Conservation (phyloP, 331 rosid genomes). For the Prunus yedoensis region DNA sequence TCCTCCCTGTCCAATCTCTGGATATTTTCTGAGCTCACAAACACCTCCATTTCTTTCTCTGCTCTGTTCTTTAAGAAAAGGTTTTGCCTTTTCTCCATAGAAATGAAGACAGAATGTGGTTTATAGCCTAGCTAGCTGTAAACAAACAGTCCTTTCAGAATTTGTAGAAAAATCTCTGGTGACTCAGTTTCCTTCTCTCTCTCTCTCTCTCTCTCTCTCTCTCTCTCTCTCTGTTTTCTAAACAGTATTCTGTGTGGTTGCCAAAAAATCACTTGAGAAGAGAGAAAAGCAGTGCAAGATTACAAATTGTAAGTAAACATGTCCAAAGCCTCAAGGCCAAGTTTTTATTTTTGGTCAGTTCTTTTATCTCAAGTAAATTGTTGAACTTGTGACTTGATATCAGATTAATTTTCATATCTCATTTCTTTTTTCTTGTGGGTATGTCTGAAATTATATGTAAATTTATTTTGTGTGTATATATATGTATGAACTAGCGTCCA, state of each 20-base stretch:
- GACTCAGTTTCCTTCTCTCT: neutral
- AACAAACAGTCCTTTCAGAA: neutral
- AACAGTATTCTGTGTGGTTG: neutral
- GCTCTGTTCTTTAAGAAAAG: conserved; percentile 5
- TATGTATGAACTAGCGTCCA: no score
- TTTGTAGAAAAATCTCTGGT: neutral
- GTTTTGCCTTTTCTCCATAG: neutral
- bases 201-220: no score
- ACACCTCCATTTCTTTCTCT: conserved; percentile 10
- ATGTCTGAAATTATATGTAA: neutral
- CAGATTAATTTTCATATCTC: neutral
- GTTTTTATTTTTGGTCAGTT: no score
- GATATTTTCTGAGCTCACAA: conserved; percentile 1
- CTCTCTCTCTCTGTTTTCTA: no score
- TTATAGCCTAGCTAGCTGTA: neutral
- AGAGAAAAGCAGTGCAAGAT: neutral
- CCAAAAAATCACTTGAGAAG: neutral
- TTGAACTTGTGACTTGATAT: neutral
- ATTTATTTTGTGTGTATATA: no score
- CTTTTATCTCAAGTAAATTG: neutral
- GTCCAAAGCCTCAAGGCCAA: neutral
- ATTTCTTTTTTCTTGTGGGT: neutral
- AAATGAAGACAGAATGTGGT: conserved; percentile 14
- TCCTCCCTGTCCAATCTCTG: neutral
- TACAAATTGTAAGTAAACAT: neutral